A percentile compares a stretch with the other conserved stretches of the same genome.
Conservation (phyloP, 371 early-diverging fungal species). For the Rhizomucor pusillus region DNA sequence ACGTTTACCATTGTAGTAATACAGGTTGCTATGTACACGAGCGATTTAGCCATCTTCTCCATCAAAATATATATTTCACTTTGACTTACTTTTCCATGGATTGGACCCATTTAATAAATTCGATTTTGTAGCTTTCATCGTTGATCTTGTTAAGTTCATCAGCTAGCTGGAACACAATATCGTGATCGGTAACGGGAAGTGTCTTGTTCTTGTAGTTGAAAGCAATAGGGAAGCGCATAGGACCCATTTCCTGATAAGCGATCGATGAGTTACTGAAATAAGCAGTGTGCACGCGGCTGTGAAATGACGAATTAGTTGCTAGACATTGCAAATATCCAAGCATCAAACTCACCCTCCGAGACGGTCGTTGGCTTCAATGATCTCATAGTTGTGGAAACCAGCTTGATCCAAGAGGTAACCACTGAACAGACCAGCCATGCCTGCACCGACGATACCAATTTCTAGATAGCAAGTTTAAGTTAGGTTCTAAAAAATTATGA, state of each 20-base stretch:
- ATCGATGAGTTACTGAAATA: slow-evolving; percentile 21
- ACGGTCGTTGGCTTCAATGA: slow-evolving; percentile 28
- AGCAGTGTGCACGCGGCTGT: slow-evolving; percentile 29
- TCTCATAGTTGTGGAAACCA: slow-evolving; percentile 32
- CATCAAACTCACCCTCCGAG: slow-evolving; percentile 24
- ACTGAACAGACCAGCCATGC: slow-evolving; percentile 34
- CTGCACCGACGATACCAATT: slow-evolving; percentile 37
- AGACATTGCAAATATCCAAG: no score
- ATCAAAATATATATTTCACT: neutral
- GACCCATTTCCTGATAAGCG: slow-evolving; percentile 35
- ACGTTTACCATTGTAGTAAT: slow-evolving; percentile 21
- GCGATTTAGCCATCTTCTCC: neutral
- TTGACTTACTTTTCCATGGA: slow-evolving; percentile 21
- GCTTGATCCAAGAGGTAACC: slow-evolving; percentile 26
- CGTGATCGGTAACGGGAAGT: slow-evolving; percentile 26
- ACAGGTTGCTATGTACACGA: slow-evolving; percentile 16
- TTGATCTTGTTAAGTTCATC: slow-evolving; percentile 23
- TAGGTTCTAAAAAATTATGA: neutral
- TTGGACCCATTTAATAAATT: slow-evolving; percentile 33
- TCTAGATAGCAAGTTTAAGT: no score
- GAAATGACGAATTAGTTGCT: neutral
- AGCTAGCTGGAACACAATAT: slow-evolving; percentile 26
- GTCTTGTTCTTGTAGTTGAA: slow-evolving; percentile 18
- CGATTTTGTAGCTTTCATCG: slow-evolving; percentile 25
- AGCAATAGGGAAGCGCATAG: slow-evolving; percentile 28